Base-by-base conservation (phyloP, 208 protist genomes). In the Jaenimonas drosophilae region DNA sequence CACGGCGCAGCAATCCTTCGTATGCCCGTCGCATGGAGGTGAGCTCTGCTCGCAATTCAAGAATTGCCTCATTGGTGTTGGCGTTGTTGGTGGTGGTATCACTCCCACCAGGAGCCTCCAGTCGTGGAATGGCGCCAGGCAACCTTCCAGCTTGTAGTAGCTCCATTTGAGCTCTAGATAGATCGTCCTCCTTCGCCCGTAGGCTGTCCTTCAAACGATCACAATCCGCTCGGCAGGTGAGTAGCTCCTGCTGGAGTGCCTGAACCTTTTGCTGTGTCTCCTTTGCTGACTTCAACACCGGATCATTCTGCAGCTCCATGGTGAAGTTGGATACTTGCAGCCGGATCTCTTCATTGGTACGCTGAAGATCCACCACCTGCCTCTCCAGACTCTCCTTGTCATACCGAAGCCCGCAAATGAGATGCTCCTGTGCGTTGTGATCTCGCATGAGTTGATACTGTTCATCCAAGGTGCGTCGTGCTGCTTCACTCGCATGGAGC, bases 401-500 rank as follows among this genome's bases (percentile, higher is more conserved):
- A 21, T 37, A 30, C 14, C 70, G 73, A 44, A 94, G 56, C 9
- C 44, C 47, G 28, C 78, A 57, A 17, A 85, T 12, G 17, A 76
- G 46, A 5, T 29, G 40, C 4, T 51, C 48, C 29, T 77, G 70
- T 20, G 55, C 64, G 37, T 70, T 66, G 28, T 28, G 39, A 31
- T 86, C 80, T 16, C 79, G 61, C 38, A 54, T 32, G 11, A 80
- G 58, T 31, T 74, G 70, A 21, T 60, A 75, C 48, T 88, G 85
- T n/a, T 82, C 72, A 49, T 94, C 75, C 25, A 88, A 50, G 0
- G 75, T 71, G 19, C 54, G 63, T 3, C 85, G 74, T 7, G 85
- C 80, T 3, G 78, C 80, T 63, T 94, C 85, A 33, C 85, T 94
- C 3, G 85, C 77, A 54, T 94, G 85, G 21, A 94, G 64, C 63